Evolutionary conservation across 139 green algal genomes (phyloP).

Genomic region (Eudorina sp.): DNA sequence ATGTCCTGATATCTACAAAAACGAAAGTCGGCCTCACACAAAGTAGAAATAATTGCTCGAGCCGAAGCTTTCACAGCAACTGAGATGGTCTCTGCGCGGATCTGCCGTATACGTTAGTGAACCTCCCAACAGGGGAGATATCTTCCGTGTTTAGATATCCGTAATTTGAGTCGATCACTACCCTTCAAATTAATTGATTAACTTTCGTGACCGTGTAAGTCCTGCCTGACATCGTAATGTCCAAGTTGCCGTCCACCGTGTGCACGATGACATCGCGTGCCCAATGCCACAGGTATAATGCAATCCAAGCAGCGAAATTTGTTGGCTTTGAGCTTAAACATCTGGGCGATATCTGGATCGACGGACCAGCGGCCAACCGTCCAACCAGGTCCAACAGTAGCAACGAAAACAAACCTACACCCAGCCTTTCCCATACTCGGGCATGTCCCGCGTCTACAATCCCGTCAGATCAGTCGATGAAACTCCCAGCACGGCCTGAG

Average conservation of each 20-base stretch:
- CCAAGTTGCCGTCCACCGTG: neutral
- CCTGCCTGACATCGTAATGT: neutral
- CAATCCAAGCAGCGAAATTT: neutral
- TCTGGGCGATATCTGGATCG: too few species aligned
- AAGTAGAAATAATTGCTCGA: too few species aligned
- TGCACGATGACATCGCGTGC: too few species aligned
- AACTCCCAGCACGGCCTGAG: neutral
- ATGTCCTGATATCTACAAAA: neutral
- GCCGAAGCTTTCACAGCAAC: too few species aligned
- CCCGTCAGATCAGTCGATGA: too few species aligned
- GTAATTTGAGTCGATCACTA: neutral
- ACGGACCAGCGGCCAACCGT: neutral
- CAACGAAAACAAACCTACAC: too few species aligned
- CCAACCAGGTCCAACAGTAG: too few species aligned
- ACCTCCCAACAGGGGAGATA: neutral
- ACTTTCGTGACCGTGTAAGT: neutral
- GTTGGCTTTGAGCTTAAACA: too few species aligned
- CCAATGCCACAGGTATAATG: neutral
- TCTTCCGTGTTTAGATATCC: neutral
- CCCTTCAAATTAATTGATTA: too few species aligned
- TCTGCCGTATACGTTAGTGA: constrained; percentile 15
- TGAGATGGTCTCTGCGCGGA: neutral
- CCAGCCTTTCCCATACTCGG: too few species aligned
- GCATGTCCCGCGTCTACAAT: too few species aligned
- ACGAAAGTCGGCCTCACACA: neutral